Percentiles rank a stretch among this genome's conserved stretches.
phyloP scores from a whole-genome alignment of 1,284 basidiomycete genomes.

The Ganoderma sp. region DNA sequence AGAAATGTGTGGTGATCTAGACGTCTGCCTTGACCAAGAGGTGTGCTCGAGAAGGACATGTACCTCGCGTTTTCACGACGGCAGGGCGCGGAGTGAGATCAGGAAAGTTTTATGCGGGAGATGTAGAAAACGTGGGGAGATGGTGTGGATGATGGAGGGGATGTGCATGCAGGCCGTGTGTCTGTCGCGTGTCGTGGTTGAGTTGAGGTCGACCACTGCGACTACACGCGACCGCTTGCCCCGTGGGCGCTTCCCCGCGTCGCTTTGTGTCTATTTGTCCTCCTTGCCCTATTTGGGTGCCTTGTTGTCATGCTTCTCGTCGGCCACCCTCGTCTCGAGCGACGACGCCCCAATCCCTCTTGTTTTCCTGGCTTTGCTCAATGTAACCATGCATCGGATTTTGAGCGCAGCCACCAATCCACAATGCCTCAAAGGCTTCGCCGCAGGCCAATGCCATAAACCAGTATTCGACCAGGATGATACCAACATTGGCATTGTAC shows the following conservation, averaged over 20 bases:
- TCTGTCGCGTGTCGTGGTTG: conserved; percentile 34
- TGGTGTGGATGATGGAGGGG: conserved; percentile 17
- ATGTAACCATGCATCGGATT: background rate
- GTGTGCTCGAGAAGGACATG: conserved; percentile 86
- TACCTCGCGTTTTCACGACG: conserved; percentile 42
- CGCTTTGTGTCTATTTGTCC: conserved; percentile 26
- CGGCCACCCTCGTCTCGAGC: background rate
- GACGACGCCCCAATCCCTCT: background rate
- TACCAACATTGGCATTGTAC: too few relatives aligned
- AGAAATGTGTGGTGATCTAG: conserved; percentile 79
- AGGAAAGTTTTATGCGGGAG: conserved; percentile 9
- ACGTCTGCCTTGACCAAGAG: conserved; percentile 81
- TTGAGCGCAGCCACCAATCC: background rate
- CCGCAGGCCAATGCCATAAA: background rate
- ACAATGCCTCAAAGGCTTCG: background rate
- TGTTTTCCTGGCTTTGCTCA: background rate
- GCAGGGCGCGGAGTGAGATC: conserved; percentile 17
- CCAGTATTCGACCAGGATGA: background rate
- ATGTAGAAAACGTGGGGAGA: conserved; percentile 14
- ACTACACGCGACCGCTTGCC: conserved; percentile 25
- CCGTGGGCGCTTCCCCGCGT: conserved; percentile 14
- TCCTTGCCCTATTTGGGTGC: conserved; percentile 15
- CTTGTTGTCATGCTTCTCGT: conserved; percentile 19
- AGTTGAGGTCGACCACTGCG: conserved; percentile 28
- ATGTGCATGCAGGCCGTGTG: conserved; percentile 32